phyloP scores from a whole-genome alignment of 495 filamentous ascomycete genomes.

The Penicillium tannophilum region DNA sequence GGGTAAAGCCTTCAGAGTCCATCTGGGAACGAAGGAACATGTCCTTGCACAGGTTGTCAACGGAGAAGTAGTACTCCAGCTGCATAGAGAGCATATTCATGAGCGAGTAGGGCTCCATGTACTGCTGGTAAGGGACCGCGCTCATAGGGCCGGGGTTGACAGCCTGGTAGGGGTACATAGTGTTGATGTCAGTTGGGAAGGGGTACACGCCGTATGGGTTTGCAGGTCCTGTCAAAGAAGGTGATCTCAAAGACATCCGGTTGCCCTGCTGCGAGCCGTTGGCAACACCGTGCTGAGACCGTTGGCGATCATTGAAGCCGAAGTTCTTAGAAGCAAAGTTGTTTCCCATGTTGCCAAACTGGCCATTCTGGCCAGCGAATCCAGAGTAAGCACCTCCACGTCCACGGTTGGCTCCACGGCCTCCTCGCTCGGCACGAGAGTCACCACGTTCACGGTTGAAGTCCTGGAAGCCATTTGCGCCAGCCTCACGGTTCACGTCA shows the following conservation, averaged over 20 bases:
- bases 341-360: conserved; percentile 49
- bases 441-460: conserved; percentile 51
- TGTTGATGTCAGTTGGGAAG: conserved; percentile 42
- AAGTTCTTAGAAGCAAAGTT: conserved; percentile 46
- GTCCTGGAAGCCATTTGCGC: conserved; percentile 36
- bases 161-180: conserved; percentile 53
- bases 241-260: conserved; percentile 49
- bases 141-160: conserved; percentile 61
- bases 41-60: conserved; percentile 96
- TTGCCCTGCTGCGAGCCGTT: conserved; percentile 43
- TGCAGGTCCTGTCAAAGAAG: conserved; percentile 48
- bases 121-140: conserved; percentile 63
- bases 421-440: conserved; percentile 50
- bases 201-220: conserved; percentile 43
- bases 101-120: conserved; percentile 57
- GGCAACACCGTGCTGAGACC: conserved; percentile 36
- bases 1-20: conserved; percentile 94
- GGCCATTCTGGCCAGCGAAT: conserved; percentile 44
- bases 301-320: conserved; percentile 45
- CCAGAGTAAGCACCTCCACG: conserved; percentile 47
- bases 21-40: conserved; percentile 85
- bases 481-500: conserved; percentile 34
- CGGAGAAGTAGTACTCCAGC: conserved; percentile 89
- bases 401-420: conserved; percentile 55
- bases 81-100: conserved; percentile 66